Conservation (phyloP, 345 rosid species). For the Murraya paniculata region DNA sequence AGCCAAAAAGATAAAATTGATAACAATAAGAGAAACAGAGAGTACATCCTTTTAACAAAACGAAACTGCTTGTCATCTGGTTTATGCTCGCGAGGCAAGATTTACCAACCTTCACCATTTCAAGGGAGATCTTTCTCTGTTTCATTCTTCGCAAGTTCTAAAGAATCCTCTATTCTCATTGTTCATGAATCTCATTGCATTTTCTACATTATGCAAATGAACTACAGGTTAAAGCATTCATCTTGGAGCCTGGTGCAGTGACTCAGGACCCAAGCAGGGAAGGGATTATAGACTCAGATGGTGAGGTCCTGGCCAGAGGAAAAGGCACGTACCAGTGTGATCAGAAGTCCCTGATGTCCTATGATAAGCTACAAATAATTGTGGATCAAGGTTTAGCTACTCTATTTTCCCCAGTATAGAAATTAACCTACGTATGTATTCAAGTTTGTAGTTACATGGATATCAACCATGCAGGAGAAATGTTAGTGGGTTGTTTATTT, state of each 20-base stretch:
- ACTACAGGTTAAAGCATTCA: slow-evolving; percentile 80
- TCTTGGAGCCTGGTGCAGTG: slow-evolving; percentile 71
- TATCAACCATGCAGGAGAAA: background rate
- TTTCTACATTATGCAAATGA: background rate
- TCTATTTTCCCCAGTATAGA: slow-evolving; percentile 60
- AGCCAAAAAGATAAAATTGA: background rate
- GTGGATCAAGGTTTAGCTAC: slow-evolving; percentile 93
- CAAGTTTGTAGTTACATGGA: background rate
- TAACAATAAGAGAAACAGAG: background rate
- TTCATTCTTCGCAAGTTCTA: background rate
- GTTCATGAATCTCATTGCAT: background rate
- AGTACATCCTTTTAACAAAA: background rate
- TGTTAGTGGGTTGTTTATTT: background rate
- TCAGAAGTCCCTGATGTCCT: slow-evolving; percentile 58
- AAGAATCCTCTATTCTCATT: background rate
- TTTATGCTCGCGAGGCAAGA: background rate
- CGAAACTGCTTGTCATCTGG: background rate
- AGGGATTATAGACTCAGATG: slow-evolving; percentile 91
- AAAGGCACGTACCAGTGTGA: slow-evolving; percentile 49
- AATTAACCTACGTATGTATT: background rate
- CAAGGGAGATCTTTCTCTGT: too few species aligned
- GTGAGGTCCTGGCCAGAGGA: slow-evolving; percentile 89
- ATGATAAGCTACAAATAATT: slow-evolving; percentile 54
- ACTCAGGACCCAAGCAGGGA: slow-evolving; percentile 54
- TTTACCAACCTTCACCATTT: background rate